Conservation (phyloP, 768 basidiomycete species). For the Megacollybia marginata region DNA sequence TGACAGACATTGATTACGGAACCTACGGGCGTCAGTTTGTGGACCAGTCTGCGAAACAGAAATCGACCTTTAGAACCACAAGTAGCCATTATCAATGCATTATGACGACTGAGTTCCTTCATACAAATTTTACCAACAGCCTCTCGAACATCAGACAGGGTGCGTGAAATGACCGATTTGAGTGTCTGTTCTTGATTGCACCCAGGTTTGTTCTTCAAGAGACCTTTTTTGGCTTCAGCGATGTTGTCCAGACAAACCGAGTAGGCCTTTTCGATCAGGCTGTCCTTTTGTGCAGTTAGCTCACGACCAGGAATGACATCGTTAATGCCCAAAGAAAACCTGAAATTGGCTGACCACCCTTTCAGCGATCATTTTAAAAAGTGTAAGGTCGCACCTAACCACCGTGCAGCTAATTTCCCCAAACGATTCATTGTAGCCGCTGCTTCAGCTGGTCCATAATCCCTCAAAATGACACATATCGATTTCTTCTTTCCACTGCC, state of each 20-base stretch:
- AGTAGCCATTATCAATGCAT: constrained; percentile 97
- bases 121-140: constrained; percentile 97
- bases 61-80: constrained; percentile 92
- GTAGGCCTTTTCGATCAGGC: constrained; percentile 83
- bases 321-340: constrained; percentile 97
- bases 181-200: constrained; percentile 96
- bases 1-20: constrained; percentile 99
- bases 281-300: constrained; percentile 75
- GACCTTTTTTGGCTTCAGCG: constrained; percentile 81
- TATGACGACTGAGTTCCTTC: constrained; percentile 95
- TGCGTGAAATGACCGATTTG: constrained; percentile 91
- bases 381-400: constrained; percentile 56
- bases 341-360: constrained; percentile 73
- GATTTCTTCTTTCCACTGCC: constrained; percentile 99
- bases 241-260: constrained; percentile 83
- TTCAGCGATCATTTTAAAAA: not conserved
- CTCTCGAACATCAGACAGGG: constrained; percentile 91
- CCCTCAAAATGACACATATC: constrained; percentile 93
- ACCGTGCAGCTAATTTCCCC: constrained; percentile 93
- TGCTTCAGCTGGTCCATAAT: constrained; percentile 93
- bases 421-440: constrained; percentile 93
- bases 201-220: constrained; percentile 94
- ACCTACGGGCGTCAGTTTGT: constrained; percentile 32
- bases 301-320: constrained; percentile 94
- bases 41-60: not conserved